Evolutionary conservation across 768 basidiomycete species (phyloP).

Genomic region (Termitomyces sp.): DNA sequence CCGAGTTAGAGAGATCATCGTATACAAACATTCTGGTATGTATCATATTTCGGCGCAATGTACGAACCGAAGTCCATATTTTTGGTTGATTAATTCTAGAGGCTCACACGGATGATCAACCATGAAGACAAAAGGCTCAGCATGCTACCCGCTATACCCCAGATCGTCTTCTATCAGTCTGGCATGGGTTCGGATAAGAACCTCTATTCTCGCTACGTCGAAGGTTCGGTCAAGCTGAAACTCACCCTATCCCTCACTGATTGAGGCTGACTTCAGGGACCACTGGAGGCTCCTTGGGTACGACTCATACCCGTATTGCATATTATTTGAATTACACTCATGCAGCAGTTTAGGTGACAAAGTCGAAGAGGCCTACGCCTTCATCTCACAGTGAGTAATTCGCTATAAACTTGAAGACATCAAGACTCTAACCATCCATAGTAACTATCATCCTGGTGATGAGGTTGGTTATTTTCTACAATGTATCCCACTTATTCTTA

Average conservation of each 20-base stretch:
- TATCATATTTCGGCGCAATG: neutral
- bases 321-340: neutral
- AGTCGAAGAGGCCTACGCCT: slow-evolving; percentile 76
- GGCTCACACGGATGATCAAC: slow-evolving; percentile 46
- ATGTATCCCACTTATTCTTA: neutral
- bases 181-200: slow-evolving; percentile 56
- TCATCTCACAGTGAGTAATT: slow-evolving; percentile 64
- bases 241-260: slow-evolving; percentile 1
- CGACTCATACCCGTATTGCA: neutral
- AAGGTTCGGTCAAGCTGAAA: neutral
- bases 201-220: slow-evolving; percentile 46
- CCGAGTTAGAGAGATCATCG: slow-evolving; percentile 33
- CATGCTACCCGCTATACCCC: slow-evolving; percentile 35
- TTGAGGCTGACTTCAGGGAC: slow-evolving; percentile 35
- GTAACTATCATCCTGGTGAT: slow-evolving; percentile 68
- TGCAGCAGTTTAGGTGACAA: slow-evolving; percentile 44
- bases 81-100: slow-evolving; percentile 24
- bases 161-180: slow-evolving; percentile 60
- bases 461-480: slow-evolving; percentile 37
- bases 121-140: slow-evolving; percentile 38
- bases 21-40: slow-evolving; percentile 56
- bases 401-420: neutral
- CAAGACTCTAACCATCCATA: slow-evolving; percentile 16
- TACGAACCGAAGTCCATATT: neutral
- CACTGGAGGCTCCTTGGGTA: slow-evolving; percentile 61